These are phyloP conservation scores for Fusarium nodosum DNA, from an alignment of 2,329 filamentous ascomycete species.

Conservation along the genomic window DNA sequence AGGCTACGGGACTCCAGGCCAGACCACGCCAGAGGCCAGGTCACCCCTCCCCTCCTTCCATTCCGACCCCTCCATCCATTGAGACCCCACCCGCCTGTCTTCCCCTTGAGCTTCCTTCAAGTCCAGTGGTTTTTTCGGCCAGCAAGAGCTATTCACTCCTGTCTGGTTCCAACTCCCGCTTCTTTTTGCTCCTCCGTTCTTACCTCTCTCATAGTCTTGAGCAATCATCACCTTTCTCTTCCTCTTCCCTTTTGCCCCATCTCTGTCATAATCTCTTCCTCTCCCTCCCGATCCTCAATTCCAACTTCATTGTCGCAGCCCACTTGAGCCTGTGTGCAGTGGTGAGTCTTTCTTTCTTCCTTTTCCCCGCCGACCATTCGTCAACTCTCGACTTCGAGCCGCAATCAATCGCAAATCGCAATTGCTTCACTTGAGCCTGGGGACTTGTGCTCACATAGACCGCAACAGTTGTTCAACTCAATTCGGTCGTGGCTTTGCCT, in stretches of 20 bases:
- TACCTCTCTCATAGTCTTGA: constrained; percentile 43
- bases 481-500: constrained; percentile 30
- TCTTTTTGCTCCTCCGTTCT: constrained; percentile 43
- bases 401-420: constrained; percentile 18
- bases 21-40: constrained; percentile 35
- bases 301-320: constrained; percentile 45
- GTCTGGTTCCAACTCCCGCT: constrained; percentile 42
- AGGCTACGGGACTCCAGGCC: constrained; percentile 12
- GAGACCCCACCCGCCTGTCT: constrained; percentile 43
- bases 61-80: constrained; percentile 41
- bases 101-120: constrained; percentile 50
- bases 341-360: constrained; percentile 46
- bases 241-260: constrained; percentile 37
- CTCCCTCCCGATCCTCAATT: constrained; percentile 40
- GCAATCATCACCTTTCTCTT: constrained; percentile 32
- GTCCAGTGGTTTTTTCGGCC: constrained; percentile 48
- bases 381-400: constrained; percentile 36
- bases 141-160: constrained; percentile 41
- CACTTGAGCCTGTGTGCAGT: constrained; percentile 46
- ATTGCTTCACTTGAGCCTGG: constrained; percentile 18
- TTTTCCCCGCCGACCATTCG: constrained; percentile 38
- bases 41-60: constrained; percentile 35
- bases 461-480: constrained; percentile 19
- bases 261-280: constrained; percentile 43
- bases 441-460: constrained; percentile 15